Evolutionary conservation across 805 yeast species (phyloP).

Genomic region (Torulaspora microellipsoides): DNA sequence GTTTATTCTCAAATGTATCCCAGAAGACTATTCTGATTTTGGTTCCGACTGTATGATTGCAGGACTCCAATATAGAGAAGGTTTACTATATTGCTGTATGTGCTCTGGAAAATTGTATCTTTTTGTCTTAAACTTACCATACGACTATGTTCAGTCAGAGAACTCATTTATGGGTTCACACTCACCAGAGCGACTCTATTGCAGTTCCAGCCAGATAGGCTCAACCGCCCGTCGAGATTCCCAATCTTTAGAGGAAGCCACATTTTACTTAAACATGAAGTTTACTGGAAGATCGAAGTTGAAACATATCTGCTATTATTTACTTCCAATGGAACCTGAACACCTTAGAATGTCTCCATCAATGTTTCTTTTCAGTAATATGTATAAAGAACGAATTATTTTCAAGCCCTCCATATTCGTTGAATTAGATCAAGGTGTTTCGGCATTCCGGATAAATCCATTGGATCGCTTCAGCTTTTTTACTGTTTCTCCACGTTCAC

Average conservation of each 20-base stretch:
- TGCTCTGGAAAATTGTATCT: constrained; percentile 24
- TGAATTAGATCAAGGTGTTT: constrained; percentile 18
- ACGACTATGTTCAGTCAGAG: constrained; percentile 22
- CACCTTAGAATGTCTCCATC: constrained; percentile 12
- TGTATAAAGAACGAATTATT: constrained; percentile 9
- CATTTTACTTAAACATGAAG: constrained; percentile 10
- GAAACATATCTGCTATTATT: constrained; percentile 22
- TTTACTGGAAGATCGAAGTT: constrained; percentile 16
- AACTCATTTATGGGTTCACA: constrained; percentile 5
- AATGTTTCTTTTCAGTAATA: constrained; percentile 6
- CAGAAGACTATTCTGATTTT: constrained; percentile 14
- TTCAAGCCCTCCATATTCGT: constrained; percentile 23
- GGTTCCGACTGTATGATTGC: constrained; percentile 16
- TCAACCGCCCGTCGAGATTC: constrained; percentile 5
- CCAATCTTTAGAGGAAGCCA: constrained; percentile 14
- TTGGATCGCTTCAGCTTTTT: constrained; percentile 43
- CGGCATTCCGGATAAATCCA: constrained; percentile 27
- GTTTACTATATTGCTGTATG: constrained; percentile 26
- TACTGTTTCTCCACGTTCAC: constrained; percentile 79
- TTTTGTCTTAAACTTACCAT: constrained; percentile 26
- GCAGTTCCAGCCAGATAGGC: background rate
- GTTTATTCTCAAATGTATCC: constrained; percentile 22
- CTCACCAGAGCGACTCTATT: constrained; percentile 5
- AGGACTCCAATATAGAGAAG: constrained; percentile 25
- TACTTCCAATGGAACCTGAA: constrained; percentile 19